phyloP scores from a whole-genome alignment of 495 filamentous ascomycete species.

The Penicillium egyptiacum region DNA sequence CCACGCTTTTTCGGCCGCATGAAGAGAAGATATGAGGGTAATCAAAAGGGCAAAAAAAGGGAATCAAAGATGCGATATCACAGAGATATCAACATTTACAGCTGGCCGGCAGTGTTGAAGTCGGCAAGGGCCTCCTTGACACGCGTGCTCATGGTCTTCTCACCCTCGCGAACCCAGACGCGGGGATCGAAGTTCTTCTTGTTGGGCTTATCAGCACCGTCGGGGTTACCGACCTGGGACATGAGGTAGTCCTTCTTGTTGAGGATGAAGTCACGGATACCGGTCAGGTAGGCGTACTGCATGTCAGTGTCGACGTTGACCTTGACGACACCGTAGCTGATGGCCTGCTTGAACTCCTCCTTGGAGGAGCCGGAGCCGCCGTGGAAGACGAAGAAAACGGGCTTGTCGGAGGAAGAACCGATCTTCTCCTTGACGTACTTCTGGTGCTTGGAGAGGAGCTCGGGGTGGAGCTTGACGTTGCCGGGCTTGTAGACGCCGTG shows the following conservation, averaged over 20 bases:
- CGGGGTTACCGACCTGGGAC: conserved; percentile 87
- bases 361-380: conserved; percentile 90
- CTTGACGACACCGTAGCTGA: conserved; percentile 94
- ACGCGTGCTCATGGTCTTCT: conserved; percentile 91
- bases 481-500: conserved; percentile 99
- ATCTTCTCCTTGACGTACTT: conserved; percentile 77
- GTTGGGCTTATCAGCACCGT: conserved; percentile 95
- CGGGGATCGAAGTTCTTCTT: conserved; percentile 96
- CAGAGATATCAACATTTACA: conserved; percentile 55
- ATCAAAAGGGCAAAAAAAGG: conserved; percentile 13
- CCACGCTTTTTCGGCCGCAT: conserved; percentile 26
- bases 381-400: conserved; percentile 99
- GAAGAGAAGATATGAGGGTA: conserved; percentile 16
- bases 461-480: conserved; percentile 93
- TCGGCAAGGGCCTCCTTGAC: conserved; percentile 79
- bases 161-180: conserved; percentile 81
- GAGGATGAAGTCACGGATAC: conserved; percentile 89
- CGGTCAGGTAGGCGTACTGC: conserved; percentile 75
- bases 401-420: conserved; percentile 69
- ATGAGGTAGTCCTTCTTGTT: conserved; percentile 94
- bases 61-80: conserved; percentile 11
- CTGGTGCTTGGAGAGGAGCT: conserved; percentile 94
- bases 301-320: conserved; percentile 82
- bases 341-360: conserved; percentile 83
- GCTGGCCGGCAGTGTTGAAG: conserved; percentile 84